Evolutionary conservation across 2,329 filamentous ascomycete genomes (phyloP).

Genomic region (Ophiostoma himal-ulmi): DNA sequence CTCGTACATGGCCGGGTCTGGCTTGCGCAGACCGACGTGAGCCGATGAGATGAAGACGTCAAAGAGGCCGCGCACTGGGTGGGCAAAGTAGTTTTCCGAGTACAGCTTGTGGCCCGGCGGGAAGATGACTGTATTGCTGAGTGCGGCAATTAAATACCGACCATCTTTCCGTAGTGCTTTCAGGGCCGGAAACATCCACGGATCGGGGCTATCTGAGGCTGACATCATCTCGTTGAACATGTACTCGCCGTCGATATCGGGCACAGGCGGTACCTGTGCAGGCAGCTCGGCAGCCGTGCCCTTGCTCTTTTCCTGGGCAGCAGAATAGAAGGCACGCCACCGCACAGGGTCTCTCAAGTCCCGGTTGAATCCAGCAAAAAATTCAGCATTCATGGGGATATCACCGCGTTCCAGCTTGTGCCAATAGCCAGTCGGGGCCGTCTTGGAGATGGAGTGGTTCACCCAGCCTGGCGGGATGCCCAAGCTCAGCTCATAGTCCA

Average conservation of each 20-base stretch:
- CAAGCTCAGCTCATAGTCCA: constrained; percentile 75
- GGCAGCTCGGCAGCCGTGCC: constrained; percentile 30
- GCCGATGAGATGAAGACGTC: constrained; percentile 85
- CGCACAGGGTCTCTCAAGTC: constrained; percentile 63
- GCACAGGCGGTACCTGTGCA: constrained; percentile 53
- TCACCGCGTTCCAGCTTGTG: constrained; percentile 81
- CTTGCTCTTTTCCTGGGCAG: constrained; percentile 29
- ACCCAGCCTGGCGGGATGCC: constrained; percentile 83
- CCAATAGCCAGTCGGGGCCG: constrained; percentile 76
- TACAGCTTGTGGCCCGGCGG: constrained; percentile 66
- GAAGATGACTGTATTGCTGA: constrained; percentile 88
- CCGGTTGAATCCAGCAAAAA: constrained; percentile 67
- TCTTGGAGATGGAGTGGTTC: constrained; percentile 79
- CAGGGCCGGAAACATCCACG: constrained; percentile 82
- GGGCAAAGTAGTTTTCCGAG: constrained; percentile 44
- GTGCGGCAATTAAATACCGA: constrained; percentile 67
- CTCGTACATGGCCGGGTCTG: constrained; percentile 74
- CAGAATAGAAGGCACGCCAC: constrained; percentile 62
- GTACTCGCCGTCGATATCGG: constrained; percentile 66
- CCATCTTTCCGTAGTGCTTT: constrained; percentile 58
- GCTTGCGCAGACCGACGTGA: constrained; percentile 82
- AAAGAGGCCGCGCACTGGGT: constrained; percentile 62
- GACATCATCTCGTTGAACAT: constrained; percentile 93
- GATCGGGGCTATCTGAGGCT: constrained; percentile 63
- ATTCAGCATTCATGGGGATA: constrained; percentile 65